Percentiles rank a stretch among this genome's conserved stretches.
phyloP scores from a whole-genome alignment of 768 basidiomycete genomes.

The Kondoa malvinella region DNA sequence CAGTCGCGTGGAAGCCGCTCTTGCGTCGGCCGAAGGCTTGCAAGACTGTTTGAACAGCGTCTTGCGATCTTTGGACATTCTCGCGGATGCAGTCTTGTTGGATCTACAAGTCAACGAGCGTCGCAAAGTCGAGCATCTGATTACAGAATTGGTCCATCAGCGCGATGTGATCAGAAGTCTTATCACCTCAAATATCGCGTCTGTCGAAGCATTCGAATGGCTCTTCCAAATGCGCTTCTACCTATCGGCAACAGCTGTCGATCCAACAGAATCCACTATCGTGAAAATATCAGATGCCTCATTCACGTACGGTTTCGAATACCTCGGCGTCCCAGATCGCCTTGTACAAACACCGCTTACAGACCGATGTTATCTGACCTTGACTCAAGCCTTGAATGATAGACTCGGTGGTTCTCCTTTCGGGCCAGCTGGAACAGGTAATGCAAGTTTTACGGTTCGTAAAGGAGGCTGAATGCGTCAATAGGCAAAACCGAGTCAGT shows the following conservation, averaged over 20 bases:
- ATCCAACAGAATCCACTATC: slow-evolving; percentile 49
- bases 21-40: slow-evolving; percentile 44
- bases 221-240: slow-evolving; percentile 98
- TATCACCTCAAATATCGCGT: slow-evolving; percentile 46
- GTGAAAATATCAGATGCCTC: slow-evolving; percentile 71
- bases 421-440: slow-evolving; percentile 92
- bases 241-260: slow-evolving; percentile 48
- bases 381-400: slow-evolving; percentile 85
- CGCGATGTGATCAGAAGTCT: slow-evolving; percentile 79
- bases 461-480: slow-evolving; percentile 1
- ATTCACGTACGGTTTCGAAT: slow-evolving; percentile 98
- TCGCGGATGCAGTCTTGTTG: slow-evolving; percentile 89
- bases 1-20: slow-evolving; percentile 51
- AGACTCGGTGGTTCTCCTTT: slow-evolving; percentile 96
- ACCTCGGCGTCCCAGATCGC: slow-evolving; percentile 87
- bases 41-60: slow-evolving; percentile 56
- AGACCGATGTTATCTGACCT: slow-evolving; percentile 84
- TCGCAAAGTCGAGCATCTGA: slow-evolving; percentile 93
- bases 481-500: slow-evolving; percentile 96
- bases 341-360: slow-evolving; percentile 96
- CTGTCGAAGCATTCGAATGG: slow-evolving; percentile 70
- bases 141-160: slow-evolving; percentile 96
- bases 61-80: slow-evolving; percentile 66
- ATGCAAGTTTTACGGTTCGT: neutral
- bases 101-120: slow-evolving; percentile 81